Evolutionary conservation across 2,329 filamentous ascomycete species (phyloP).

Genomic region (Aspergillus tanneri): DNA sequence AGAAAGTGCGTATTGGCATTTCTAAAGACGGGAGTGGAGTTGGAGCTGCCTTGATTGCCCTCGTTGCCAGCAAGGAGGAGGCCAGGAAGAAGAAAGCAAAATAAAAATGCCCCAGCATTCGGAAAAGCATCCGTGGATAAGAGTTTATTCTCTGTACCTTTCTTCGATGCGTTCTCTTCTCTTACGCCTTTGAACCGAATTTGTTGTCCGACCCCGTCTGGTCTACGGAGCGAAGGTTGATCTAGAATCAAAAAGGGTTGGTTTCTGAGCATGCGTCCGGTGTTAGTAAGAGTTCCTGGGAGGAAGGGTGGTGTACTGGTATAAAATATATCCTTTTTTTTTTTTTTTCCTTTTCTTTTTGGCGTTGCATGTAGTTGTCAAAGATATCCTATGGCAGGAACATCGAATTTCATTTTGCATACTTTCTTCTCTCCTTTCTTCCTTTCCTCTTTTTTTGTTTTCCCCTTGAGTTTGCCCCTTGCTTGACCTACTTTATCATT

Average conservation of each 20-base stretch:
- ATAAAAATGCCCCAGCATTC: constrained; percentile 1
- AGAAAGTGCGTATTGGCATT: constrained; percentile 88
- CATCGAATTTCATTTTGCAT: background rate
- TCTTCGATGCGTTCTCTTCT: constrained; percentile 2
- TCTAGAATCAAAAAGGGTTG: background rate
- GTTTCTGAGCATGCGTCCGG: constrained; percentile 5
- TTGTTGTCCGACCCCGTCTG: background rate
- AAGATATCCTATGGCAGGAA: background rate
- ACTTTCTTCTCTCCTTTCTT: background rate
- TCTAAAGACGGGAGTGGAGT: constrained; percentile 95
- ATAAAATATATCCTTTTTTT: constrained; percentile 3
- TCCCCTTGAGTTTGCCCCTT: background rate
- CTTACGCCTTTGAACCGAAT: constrained; percentile 1
- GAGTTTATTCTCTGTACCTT: constrained; percentile 7
- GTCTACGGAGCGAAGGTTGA: background rate
- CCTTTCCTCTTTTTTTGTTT: background rate
- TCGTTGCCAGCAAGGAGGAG: constrained; percentile 66
- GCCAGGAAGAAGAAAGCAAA: constrained; percentile 8
- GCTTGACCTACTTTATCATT: too few species aligned
- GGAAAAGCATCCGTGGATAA: constrained; percentile 2
- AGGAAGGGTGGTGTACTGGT: constrained; percentile 8
- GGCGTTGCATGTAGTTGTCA: background rate
- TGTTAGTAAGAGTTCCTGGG: constrained; percentile 6
- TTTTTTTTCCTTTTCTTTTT: background rate
- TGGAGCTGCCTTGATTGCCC: constrained; percentile 91